A percentile compares a stretch with the other conserved stretches of the same genome.
These are phyloP conservation scores for Angomonas ambiguus DNA, from an alignment of 208 protist species.

Conservation along the genomic window DNA sequence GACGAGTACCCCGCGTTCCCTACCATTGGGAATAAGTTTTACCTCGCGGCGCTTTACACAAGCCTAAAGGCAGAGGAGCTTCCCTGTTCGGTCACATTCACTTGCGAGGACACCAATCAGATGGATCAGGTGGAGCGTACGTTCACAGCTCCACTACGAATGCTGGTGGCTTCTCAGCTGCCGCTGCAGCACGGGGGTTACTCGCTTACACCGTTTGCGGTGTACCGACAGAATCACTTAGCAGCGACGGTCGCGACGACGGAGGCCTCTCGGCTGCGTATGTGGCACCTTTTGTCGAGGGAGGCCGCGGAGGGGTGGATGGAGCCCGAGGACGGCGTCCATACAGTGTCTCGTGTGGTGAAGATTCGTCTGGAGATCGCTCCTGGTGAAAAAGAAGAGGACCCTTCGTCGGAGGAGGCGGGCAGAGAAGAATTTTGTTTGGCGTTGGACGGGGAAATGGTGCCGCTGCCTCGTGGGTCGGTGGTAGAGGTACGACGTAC, in stretches of 20 bases:
- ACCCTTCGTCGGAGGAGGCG: background rate
- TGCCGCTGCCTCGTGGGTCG: conserved; percentile 36
- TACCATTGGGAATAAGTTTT: conserved; percentile 27
- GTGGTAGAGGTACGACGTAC: conserved; percentile 36
- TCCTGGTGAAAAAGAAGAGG: conserved; percentile 1
- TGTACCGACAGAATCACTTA: conserved; percentile 36
- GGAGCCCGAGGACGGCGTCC: conserved; percentile 80
- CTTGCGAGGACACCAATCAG: background rate
- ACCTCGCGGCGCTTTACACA: conserved; percentile 48
- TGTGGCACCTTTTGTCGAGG: conserved; percentile 77
- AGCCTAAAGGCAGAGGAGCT: conserved; percentile 24
- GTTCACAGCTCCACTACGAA: conserved; percentile 20
- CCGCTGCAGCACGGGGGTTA: conserved; percentile 63
- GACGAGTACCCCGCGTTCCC: conserved; percentile 63
- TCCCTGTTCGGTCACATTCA: conserved; percentile 26
- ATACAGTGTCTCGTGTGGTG: conserved; percentile 26
- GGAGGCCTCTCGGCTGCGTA: conserved; percentile 46
- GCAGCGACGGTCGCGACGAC: conserved; percentile 46
- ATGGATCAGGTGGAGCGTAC: background rate
- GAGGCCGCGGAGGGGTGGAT: conserved; percentile 58
- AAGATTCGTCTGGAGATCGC: conserved; percentile 32
- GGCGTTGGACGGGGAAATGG: conserved; percentile 57
- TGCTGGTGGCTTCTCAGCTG: conserved; percentile 71
- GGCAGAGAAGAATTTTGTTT: conserved; percentile 18
- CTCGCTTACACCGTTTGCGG: conserved; percentile 62